Evolutionary conservation across 1,284 basidiomycete genomes (phyloP), one percentile per base, ranked within the genome.

Genomic region (Puccinia hordei): DNA sequence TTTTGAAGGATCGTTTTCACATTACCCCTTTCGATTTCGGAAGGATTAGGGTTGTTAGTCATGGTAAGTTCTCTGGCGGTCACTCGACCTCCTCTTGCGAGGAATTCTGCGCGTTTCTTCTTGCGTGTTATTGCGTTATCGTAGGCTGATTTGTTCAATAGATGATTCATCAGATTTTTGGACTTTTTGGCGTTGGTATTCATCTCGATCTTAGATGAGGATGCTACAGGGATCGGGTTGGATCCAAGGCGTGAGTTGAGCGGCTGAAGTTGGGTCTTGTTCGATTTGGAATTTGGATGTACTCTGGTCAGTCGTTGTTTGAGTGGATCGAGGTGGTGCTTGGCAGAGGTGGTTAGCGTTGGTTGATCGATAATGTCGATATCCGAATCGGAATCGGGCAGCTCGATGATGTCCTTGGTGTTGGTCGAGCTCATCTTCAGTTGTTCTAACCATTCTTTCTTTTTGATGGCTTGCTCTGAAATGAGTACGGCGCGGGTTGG

Each of bases 321-420:
- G 44, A 57, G 12, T 24, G 55, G 66, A 59, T 59, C 44, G n/a
- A n/a, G 13, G 6, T n/a, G 12, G 13, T 68, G 63, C 13, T 65
- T 66, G 30, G 27, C 15, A 24, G 49, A 44, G 35, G 35, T 27
- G 19, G 78, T 69, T 2, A 35, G 17, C 38, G 41, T 65, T 2
- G 78, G 69, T 33, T 51, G 27, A 53, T 73, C 27, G 17, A 80
- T 46, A 10, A 80, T 71, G 15, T 80, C 69, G 13, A 80, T 27
- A 38, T 80, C 78, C 10, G 78, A 80, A 55, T 80, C 78, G 0
- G 78, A 80, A 30, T 80, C 71, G 13, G 13, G 3, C 3, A 44
- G 19, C 35, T 44, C 30, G 24, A 35, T 24, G 9, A 6, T n/a
- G 1, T 72, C 30, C 2, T 6, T 27, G 10, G 19, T 41, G 53